Evolutionary conservation across 306 rosid species (phyloP).

Genomic region (Pterocarpus macrocarpus): DNA sequence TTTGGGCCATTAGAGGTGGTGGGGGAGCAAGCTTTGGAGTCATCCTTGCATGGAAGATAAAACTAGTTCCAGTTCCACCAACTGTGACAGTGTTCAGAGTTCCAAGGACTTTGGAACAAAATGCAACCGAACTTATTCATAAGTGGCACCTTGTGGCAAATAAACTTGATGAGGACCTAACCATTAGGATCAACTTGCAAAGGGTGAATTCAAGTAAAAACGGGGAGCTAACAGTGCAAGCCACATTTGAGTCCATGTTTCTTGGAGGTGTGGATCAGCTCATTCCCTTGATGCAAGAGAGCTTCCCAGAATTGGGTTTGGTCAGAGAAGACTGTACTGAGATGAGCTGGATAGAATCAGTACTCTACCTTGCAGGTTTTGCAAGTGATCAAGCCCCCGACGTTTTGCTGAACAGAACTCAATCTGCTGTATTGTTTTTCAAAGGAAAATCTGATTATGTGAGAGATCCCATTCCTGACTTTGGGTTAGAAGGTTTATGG

Average conservation of each 20-base stretch:
- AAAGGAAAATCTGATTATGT: conserved; percentile 57
- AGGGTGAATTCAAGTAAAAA: conserved; percentile 14
- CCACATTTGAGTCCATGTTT: conserved; percentile 41
- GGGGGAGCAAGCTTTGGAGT: conserved; percentile 79
- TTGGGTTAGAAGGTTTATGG: conserved; percentile 51
- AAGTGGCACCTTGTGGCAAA: conserved; percentile 66
- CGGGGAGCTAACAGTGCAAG: conserved; percentile 20
- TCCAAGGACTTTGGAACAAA: conserved; percentile 51
- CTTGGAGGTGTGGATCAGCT: conserved; percentile 53
- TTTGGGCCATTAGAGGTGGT: conserved; percentile 85
- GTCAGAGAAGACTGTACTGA: conserved; percentile 45
- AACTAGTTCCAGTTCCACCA: conserved; percentile 65
- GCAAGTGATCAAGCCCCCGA: background rate
- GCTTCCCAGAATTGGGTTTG: conserved; percentile 61
- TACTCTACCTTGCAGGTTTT: background rate
- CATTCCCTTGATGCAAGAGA: conserved; percentile 48
- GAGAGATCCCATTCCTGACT: conserved; percentile 38
- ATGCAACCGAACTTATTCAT: conserved; percentile 56
- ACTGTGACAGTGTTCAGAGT: conserved; percentile 63
- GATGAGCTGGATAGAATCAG: background rate
- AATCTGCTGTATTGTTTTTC: background rate
- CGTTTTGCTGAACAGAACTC: conserved; percentile 16
- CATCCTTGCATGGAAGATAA: conserved; percentile 58
- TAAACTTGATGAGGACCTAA: conserved; percentile 38
- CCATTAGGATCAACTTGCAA: conserved; percentile 26